A percentile compares a stretch with the other conserved stretches of the same genome.
Conservation (phyloP, 2,329 filamentous ascomycete species). For the Shiraia sp. region DNA sequence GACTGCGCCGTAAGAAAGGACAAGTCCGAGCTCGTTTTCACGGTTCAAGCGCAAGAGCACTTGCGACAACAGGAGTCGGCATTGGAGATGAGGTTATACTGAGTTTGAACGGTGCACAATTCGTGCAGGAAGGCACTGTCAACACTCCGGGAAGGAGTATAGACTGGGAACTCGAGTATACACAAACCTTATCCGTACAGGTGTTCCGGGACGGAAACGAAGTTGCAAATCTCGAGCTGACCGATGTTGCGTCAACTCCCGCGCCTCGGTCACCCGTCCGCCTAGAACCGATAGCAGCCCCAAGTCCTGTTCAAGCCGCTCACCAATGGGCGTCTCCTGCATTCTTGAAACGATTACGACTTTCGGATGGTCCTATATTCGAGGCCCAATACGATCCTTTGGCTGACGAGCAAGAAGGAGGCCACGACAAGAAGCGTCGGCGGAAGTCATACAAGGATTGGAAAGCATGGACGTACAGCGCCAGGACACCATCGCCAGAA, state of each 20-base stretch:
- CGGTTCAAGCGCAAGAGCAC: slow-evolving; percentile 69
- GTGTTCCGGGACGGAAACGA: slow-evolving; percentile 53
- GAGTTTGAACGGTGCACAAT: slow-evolving; percentile 69
- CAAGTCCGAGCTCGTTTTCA: slow-evolving; percentile 80
- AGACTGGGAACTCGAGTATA: slow-evolving; percentile 60
- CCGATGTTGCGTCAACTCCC: slow-evolving; percentile 43
- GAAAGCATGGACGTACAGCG: slow-evolving; percentile 73
- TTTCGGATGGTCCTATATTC: slow-evolving; percentile 70
- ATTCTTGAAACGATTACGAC: slow-evolving; percentile 69
- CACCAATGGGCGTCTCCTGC: slow-evolving; percentile 73
- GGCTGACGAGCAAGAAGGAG: slow-evolving; percentile 61
- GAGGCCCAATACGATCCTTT: slow-evolving; percentile 68
- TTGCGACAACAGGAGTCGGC: slow-evolving; percentile 69
- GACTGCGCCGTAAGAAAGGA: slow-evolving; percentile 73
- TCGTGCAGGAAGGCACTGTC: slow-evolving; percentile 60
- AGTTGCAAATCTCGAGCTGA: slow-evolving; percentile 57
- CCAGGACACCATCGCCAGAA: slow-evolving; percentile 72
- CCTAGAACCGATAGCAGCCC: slow-evolving; percentile 5
- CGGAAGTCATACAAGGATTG: slow-evolving; percentile 71
- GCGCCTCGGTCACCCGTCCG: slow-evolving; percentile 28
- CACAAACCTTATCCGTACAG: slow-evolving; percentile 41
- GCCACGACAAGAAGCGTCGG: slow-evolving; percentile 68
- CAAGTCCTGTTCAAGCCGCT: slow-evolving; percentile 12
- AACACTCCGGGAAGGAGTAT: slow-evolving; percentile 61
- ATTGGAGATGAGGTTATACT: slow-evolving; percentile 78